Conservation (phyloP, 345 rosid genomes). For the Erysimum cheiranthoides region DNA sequence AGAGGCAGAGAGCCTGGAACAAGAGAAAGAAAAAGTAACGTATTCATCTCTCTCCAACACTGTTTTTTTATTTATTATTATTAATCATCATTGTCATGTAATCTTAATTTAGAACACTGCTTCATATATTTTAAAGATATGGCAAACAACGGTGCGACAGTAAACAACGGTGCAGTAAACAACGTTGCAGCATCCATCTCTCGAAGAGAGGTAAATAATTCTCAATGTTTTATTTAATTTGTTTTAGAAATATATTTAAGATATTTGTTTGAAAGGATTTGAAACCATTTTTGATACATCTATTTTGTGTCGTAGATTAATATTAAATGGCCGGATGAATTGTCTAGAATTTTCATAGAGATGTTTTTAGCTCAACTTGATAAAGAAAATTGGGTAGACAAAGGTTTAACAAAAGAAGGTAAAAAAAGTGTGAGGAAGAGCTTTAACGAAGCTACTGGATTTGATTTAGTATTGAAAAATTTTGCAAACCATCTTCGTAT, state of each 20-base stretch:
- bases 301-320: not conserved
- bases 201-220: not conserved
- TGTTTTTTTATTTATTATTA: no score
- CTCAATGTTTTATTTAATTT: no score
- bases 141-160: not conserved
- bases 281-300: not conserved
- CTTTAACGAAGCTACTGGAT: not conserved
- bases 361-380: not conserved
- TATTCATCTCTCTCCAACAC: no score
- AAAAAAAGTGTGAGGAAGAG: not conserved
- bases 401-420: not conserved
- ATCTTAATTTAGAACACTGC: no score
- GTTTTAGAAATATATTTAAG: not conserved
- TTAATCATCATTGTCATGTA: no score
- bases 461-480: not conserved
- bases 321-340: not conserved
- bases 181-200: not conserved
- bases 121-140: no score
- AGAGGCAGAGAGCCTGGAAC: no score
- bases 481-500: not conserved
- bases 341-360: not conserved
- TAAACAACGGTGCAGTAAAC: no score
- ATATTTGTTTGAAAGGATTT: not conserved
- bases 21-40: no score
- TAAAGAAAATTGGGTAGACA: slow-evolving; percentile 15